Percentiles rank a stretch among this genome's conserved stretches.
Conservation (phyloP, 2,329 filamentous ascomycete species). For the Lecanicillium sp. region DNA sequence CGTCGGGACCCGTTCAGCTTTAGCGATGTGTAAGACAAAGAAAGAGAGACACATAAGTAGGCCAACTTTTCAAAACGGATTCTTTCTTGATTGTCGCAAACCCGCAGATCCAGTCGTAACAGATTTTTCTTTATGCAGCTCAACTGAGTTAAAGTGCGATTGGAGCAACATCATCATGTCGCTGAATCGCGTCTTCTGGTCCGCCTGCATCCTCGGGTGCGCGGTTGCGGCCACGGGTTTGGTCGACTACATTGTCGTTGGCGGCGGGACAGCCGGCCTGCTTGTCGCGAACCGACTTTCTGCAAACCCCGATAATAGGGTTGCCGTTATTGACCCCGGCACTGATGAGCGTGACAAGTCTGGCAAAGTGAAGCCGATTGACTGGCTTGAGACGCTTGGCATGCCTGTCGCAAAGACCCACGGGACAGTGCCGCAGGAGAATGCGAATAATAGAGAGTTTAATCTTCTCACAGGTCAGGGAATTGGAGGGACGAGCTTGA, state of each 20-base stretch:
- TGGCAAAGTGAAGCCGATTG: conserved; percentile 20
- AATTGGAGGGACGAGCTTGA: conserved; percentile 30
- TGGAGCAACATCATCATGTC: too few relatives aligned
- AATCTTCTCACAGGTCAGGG: conserved; percentile 26
- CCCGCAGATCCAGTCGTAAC: too few relatives aligned
- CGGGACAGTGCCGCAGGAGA: conserved; percentile 20
- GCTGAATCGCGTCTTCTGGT: too few relatives aligned
- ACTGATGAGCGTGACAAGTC: conserved; percentile 24
- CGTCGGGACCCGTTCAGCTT: too few relatives aligned
- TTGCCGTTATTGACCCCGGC: conserved; percentile 29
- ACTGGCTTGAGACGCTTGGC: conserved; percentile 16
- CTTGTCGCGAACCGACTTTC: conserved; percentile 43
- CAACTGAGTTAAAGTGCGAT: too few relatives aligned
- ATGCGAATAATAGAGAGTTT: conserved; percentile 22
- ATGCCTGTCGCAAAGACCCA: conserved; percentile 28
- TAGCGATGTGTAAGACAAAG: too few relatives aligned
- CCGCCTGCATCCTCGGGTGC: neutral
- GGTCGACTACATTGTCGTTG: conserved; percentile 54
- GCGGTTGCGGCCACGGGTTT: neutral
- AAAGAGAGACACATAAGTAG: too few relatives aligned
- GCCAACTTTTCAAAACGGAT: too few relatives aligned
- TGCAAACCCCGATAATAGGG: conserved; percentile 12
- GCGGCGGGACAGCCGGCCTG: conserved; percentile 54
- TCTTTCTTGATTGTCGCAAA: too few relatives aligned
- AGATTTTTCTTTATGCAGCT: too few relatives aligned